These are phyloP conservation scores for Ambrosiella xylebori DNA, from an alignment of 2,329 filamentous ascomycete species.

Conservation along the genomic window DNA sequence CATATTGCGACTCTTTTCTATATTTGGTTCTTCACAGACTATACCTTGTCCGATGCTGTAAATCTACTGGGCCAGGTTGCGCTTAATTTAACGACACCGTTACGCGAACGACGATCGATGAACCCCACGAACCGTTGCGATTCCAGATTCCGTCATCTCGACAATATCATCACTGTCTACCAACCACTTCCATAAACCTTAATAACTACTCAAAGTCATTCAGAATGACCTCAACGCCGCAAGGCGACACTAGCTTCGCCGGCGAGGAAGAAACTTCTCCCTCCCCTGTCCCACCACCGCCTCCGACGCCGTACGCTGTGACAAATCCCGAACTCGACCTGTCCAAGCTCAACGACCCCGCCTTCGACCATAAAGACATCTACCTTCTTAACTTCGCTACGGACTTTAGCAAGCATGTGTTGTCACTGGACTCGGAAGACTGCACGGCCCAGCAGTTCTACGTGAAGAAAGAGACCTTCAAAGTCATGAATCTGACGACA, in stretches of 20 bases:
- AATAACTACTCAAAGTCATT: background rate
- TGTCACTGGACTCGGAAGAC: constrained; percentile 55
- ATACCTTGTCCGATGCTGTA: background rate
- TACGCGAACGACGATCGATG: background rate
- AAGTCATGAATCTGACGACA: constrained; percentile 67
- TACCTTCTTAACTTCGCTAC: constrained; percentile 82
- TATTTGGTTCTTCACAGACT: background rate
- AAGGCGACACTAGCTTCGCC: constrained; percentile 1
- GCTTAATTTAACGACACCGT: background rate
- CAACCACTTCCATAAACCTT: background rate
- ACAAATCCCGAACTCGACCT: constrained; percentile 70
- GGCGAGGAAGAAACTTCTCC: background rate
- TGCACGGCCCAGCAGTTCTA: constrained; percentile 79
- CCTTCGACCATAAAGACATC: constrained; percentile 88
- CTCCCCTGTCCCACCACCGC: constrained; percentile 14
- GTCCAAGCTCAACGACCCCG: constrained; percentile 71
- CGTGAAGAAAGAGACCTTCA: constrained; percentile 85
- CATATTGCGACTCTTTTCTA: no score
- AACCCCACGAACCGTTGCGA: background rate
- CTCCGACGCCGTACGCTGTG: constrained; percentile 20
- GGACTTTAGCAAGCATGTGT: constrained; percentile 64
- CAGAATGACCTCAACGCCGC: constrained; percentile 6
- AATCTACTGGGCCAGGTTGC: background rate
- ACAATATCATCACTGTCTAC: background rate
- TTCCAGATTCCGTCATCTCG: background rate